These are phyloP conservation scores for Tetrapisispora taiwanensis DNA, from an alignment of 805 yeast genomes.

Conservation along the genomic window DNA sequence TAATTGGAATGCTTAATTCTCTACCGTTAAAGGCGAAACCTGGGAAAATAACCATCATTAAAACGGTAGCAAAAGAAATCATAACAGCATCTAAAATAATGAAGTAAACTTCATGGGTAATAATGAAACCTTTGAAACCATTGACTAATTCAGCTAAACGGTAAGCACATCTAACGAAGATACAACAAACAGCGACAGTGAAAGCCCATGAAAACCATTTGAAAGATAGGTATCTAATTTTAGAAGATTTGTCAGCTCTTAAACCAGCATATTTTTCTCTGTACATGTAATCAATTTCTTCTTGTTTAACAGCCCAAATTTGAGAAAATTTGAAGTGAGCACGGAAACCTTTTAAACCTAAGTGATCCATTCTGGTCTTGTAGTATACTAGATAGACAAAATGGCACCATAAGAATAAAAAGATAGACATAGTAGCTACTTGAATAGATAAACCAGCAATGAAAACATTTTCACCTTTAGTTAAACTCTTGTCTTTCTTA, in stretches of 20 bases:
- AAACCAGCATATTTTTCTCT: conserved; percentile 17
- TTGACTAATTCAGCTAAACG: conserved; percentile 62
- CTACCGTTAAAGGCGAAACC: conserved; percentile 41
- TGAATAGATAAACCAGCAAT: conserved; percentile 73
- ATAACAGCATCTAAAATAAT: conserved; percentile 53
- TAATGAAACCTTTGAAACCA: conserved; percentile 55
- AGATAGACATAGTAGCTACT: conserved; percentile 57
- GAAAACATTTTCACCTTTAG: conserved; percentile 37
- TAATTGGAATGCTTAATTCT: conserved; percentile 16
- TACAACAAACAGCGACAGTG: conserved; percentile 38
- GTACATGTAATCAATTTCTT: conserved; percentile 17
- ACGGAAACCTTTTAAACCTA: conserved; percentile 9
- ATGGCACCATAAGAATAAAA: conserved; percentile 40
- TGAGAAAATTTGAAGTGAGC: conserved; percentile 3
- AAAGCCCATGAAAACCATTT: conserved; percentile 37
- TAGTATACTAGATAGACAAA: conserved; percentile 36
- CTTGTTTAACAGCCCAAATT: conserved; percentile 13
- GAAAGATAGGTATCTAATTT: conserved; percentile 29
- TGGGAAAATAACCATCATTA: conserved; percentile 51
- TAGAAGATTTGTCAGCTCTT: background rate
- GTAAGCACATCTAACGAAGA: conserved; percentile 61
- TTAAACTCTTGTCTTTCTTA: conserved; percentile 17
- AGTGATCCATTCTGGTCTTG: conserved; percentile 19
- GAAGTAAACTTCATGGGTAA: conserved; percentile 49
- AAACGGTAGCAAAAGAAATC: conserved; percentile 41